Evolutionary conservation across 306 rosid species (phyloP).

Genomic region (Cicer chorassanicum): DNA sequence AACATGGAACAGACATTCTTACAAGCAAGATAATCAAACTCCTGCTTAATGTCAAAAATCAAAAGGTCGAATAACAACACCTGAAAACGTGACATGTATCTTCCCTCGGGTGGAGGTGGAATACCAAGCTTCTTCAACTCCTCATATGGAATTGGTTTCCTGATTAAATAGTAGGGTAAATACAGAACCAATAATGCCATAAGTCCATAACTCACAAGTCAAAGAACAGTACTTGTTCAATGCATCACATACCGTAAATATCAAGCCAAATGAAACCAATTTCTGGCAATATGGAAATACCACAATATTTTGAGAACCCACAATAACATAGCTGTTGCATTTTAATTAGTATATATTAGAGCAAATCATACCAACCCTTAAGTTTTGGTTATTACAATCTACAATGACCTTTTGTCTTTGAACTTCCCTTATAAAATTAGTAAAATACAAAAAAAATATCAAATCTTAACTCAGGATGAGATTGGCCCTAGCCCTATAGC

Average conservation of each 20-base stretch:
- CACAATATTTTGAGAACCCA: conserved; percentile 5
- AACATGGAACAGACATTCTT: not conserved
- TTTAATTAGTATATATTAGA: conserved; percentile 4
- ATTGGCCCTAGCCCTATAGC: not conserved
- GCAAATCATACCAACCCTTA: not conserved
- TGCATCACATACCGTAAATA: not conserved
- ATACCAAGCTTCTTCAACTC: conserved; percentile 84
- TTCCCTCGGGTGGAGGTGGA: conserved; percentile 92
- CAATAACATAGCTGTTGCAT: not conserved
- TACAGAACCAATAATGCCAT: conserved; percentile 14
- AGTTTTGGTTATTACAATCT: conserved; percentile 6
- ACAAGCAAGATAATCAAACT: conserved; percentile 3
- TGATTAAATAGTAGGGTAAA: conserved; percentile 41
- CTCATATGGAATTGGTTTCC: conserved; percentile 79
- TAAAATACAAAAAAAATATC: not conserved
- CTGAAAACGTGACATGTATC: conserved; percentile 83
- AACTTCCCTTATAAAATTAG: not conserved
- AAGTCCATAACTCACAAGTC: conserved; percentile 1
- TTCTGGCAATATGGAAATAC: not conserved
- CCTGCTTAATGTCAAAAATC: not conserved
- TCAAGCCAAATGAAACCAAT: conserved; percentile 10
- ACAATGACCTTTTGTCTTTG: not conserved
- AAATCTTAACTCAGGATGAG: not conserved
- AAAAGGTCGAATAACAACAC: conserved; percentile 46
- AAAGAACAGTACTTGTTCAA: not conserved